A percentile compares a stretch with the other conserved stretches of the same genome.
phyloP scores from a whole-genome alignment of 2,329 filamentous ascomycete genomes.

The Cadophora luteo-olivacea region DNA sequence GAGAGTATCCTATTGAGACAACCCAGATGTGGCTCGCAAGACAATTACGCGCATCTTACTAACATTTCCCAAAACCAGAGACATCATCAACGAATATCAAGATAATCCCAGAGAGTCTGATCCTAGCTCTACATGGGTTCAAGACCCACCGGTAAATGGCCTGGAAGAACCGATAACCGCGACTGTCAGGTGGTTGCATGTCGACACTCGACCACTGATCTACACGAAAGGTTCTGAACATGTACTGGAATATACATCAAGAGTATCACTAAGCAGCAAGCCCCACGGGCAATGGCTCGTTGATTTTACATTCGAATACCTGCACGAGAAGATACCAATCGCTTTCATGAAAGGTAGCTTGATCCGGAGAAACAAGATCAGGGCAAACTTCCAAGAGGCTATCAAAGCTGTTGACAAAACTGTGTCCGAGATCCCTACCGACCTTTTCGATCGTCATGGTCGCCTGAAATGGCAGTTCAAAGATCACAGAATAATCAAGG shows the following conservation, averaged over 20 bases:
- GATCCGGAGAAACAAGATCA: background rate
- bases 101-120: background rate
- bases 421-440: conserved; percentile 42
- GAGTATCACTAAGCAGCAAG: background rate
- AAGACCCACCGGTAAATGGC: background rate
- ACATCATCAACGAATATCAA: background rate
- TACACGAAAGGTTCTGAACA: background rate
- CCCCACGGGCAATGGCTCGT: background rate
- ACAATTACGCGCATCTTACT: too few relatives aligned
- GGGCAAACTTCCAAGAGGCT: background rate
- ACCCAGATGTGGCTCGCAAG: too few relatives aligned
- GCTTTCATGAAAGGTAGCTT: background rate
- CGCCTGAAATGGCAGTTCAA: conserved; percentile 45
- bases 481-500: conserved; percentile 40
- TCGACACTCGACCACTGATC: background rate
- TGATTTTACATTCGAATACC: background rate
- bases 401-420: background rate
- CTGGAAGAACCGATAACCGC: background rate
- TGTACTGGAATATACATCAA: background rate
- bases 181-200: background rate
- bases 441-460: conserved; percentile 49
- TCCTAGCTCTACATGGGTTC: too few relatives aligned
- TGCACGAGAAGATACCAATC: background rate
- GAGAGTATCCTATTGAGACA: too few relatives aligned
- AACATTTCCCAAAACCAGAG: background rate